Evolutionary conservation across 129 eudicot genomes (phyloP).

Genomic region (Artemisia argyi): DNA sequence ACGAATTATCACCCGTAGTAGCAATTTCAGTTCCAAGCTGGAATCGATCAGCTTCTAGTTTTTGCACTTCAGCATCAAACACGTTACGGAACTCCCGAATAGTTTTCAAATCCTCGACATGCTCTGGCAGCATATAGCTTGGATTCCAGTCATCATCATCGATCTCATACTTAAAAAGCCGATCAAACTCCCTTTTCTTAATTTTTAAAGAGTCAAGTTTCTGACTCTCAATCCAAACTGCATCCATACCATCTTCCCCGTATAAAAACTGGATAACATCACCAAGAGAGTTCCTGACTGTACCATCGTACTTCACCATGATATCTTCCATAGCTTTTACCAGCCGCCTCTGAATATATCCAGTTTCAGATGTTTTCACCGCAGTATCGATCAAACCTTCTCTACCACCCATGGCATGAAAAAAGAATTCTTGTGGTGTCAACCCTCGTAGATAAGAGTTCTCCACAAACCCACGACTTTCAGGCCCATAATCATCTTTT

Average conservation of each 20-base stretch:
- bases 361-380: conserved; percentile 97
- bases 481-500: too few relatives aligned
- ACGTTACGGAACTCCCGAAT: conserved; percentile 88
- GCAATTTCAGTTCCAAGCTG: conserved; percentile 92
- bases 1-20: conserved; percentile 81
- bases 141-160: conserved; percentile 85
- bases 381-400: conserved; percentile 15
- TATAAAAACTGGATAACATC: too few relatives aligned
- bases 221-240: neutral
- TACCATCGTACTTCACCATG: too few relatives aligned
- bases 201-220: conserved; percentile 78
- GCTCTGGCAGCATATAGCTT: conserved; percentile 73
- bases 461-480: neutral
- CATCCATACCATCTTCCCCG: too few relatives aligned
- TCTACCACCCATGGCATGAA: too few relatives aligned
- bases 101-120: conserved; percentile 79
- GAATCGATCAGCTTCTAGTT: conserved; percentile 77
- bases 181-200: conserved; percentile 62
- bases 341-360: conserved; percentile 57
- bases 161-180: conserved; percentile 62
- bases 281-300: too few relatives aligned
- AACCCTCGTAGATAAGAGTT: conserved; percentile 88
- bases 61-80: conserved; percentile 92
- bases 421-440: conserved; percentile 63
- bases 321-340: too few relatives aligned